Evolutionary conservation across 2,329 filamentous ascomycete genomes (phyloP).

Genomic region (Diaporthe humulicola): DNA sequence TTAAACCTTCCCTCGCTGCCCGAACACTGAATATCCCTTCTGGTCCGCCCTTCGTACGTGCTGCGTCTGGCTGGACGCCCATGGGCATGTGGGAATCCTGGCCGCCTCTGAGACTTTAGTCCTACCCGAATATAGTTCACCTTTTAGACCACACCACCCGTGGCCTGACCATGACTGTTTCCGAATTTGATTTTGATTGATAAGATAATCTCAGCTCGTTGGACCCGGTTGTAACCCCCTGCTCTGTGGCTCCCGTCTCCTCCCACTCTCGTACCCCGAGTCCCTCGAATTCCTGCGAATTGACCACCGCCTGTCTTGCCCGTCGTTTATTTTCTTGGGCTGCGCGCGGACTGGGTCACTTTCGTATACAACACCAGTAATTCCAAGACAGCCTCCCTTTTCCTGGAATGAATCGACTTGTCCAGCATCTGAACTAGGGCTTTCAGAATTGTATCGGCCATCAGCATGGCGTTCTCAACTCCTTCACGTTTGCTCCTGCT

Average conservation of each 20-base stretch:
- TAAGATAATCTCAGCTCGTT: conserved; percentile 31
- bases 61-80: background rate
- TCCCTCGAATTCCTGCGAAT: background rate
- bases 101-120: background rate
- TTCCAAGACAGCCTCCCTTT: background rate
- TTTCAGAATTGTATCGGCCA: background rate
- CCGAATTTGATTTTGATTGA: conserved; percentile 33
- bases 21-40: background rate
- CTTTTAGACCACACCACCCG: background rate
- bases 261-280: background rate
- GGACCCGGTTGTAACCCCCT: background rate
- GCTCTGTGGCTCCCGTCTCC: background rate
- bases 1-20: conserved; percentile 20
- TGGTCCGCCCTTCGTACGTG: background rate
- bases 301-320: background rate
- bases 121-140: background rate
- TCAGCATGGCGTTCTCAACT: conserved; percentile 10
- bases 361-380: background rate
- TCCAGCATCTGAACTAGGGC: background rate
- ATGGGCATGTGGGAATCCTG: background rate
- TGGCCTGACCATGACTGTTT: background rate
- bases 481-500: conserved; percentile 3
- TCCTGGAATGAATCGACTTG: background rate
- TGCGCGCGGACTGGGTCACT: background rate
- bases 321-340: background rate